These are phyloP conservation scores for Trifolium dubium DNA, from an alignment of 306 rosid genomes.

Conservation along the genomic window DNA sequence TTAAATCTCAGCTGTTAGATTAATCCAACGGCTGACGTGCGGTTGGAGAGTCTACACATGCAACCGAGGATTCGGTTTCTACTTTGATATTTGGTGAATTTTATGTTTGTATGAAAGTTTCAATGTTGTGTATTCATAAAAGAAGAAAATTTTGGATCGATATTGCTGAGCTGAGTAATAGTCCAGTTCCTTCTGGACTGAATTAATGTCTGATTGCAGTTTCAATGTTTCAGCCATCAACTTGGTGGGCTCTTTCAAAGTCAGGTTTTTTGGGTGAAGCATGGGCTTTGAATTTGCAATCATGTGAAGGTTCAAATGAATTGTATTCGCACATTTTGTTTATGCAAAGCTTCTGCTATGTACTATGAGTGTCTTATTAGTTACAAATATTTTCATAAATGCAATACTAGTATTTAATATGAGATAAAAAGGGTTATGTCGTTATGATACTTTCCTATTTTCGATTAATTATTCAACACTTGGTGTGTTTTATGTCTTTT, in stretches of 20 bases:
- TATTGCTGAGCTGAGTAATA: conserved; percentile 18
- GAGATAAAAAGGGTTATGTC: not conserved
- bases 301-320: conserved; percentile 41
- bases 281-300: conserved; percentile 42
- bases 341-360: conserved; percentile 35
- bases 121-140: not conserved
- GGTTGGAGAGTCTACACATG: not conserved
- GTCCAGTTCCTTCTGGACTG: conserved; percentile 29
- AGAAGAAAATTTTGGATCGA: conserved; percentile 12
- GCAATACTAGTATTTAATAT: not conserved
- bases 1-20: not conserved
- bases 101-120: conserved; percentile 4
- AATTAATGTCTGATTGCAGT: conserved; percentile 26
- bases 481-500: conserved; percentile 4
- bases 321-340: conserved; percentile 38
- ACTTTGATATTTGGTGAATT: not conserved
- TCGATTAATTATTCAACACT: conserved; percentile 1
- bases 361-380: not conserved
- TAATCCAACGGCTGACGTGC: not conserved
- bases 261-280: conserved; percentile 41
- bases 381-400: not conserved
- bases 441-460: not conserved
- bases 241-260: conserved; percentile 30
- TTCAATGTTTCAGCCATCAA: conserved; percentile 44
- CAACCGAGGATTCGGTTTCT: not conserved